Percentiles rank a stretch among this genome's conserved stretches.
phyloP scores from a whole-genome alignment of 164 flowering plant species.

The Chimonanthus praecox region DNA sequence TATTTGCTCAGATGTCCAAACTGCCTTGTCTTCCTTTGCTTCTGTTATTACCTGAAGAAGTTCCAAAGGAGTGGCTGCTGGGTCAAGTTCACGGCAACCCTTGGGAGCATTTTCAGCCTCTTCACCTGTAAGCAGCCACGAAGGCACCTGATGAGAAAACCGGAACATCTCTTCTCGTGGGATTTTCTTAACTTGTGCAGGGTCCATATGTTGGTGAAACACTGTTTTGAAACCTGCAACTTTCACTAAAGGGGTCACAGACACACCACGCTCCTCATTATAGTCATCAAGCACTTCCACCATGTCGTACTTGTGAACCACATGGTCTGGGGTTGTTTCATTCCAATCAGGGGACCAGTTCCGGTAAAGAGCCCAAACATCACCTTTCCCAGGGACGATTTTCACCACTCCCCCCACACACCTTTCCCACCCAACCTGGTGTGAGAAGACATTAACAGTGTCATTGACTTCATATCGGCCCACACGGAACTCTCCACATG shows the following conservation, averaged over 20 bases:
- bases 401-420: conserved; percentile 36
- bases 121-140: conserved; percentile 48
- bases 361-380: conserved; percentile 74
- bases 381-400: conserved; percentile 58
- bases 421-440: conserved; percentile 63
- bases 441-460: conserved; percentile 61
- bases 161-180: conserved; percentile 80
- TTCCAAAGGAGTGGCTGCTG: conserved; percentile 90
- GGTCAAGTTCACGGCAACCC: conserved; percentile 94
- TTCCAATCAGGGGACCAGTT: conserved; percentile 78
- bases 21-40: conserved; percentile 10
- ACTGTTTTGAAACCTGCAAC: conserved; percentile 72
- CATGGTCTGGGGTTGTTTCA: conserved; percentile 53
- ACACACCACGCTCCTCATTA: conserved; percentile 44
- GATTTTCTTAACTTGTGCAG: conserved; percentile 36
- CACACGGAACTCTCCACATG: conserved; percentile 69
- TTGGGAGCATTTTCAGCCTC: conserved; percentile 54
- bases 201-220: conserved; percentile 59
- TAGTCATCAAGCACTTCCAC: conserved; percentile 69
- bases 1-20: conserved; percentile 4
- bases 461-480: conserved; percentile 39
- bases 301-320: conserved; percentile 68
- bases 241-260: conserved; percentile 54
- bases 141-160: conserved; percentile 94
- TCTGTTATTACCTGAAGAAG: conserved; percentile 48